Base-by-base conservation (phyloP, 2,329 filamentous ascomycete species). In the Fusarium keratoplasticum region DNA sequence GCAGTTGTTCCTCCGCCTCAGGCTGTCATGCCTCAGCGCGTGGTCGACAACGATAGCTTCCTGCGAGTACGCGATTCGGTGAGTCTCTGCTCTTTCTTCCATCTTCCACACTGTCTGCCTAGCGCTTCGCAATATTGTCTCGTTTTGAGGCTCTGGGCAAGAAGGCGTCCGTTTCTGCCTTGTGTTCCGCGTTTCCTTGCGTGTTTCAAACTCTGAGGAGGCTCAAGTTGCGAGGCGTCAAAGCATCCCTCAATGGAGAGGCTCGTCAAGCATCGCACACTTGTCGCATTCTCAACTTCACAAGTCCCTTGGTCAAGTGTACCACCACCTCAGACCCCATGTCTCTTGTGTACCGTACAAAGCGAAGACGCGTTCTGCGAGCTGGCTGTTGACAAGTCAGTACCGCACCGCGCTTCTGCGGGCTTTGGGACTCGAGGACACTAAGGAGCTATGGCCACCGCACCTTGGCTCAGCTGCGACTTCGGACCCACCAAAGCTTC, bases 31-130 rank as follows among this genome's bases (percentile, higher is more conserved):
- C 76, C 78, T 60, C 78, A 81, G 70, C 82, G 81, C 66, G 79
- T 86, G 47, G 89, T 93, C 74, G 90, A 94, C 71, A 88, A 93
- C 66, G 92, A 94, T 67, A 92, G 94, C 82, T 96, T 96, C 82
- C 89, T 94, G 70, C 89, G 92, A 80, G 94, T 95, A 58, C 90
- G 94, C 79, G 94, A 97, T 82, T 92, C 91, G 81, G 95, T 97
- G 91, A 89, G 93, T 85, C 60, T 35, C 36, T 11, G 54, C 52
- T 72, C 66, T 69, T 70, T 71, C 68, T 42, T 67, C 54, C 70
- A 62, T 58, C 47, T 42, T 36, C 62, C 66, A 62, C 64, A 18
- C 6, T 6, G 22, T 38, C 33, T 52, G 58, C 60, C 25, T 33
- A 25, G 33, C n/a, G n/a, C n/a, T 38, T 55, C 55, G 42, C 59